phyloP scores from a whole-genome alignment of 2,329 filamentous ascomycete species.

The Phyllosticta citrichinensis region DNA sequence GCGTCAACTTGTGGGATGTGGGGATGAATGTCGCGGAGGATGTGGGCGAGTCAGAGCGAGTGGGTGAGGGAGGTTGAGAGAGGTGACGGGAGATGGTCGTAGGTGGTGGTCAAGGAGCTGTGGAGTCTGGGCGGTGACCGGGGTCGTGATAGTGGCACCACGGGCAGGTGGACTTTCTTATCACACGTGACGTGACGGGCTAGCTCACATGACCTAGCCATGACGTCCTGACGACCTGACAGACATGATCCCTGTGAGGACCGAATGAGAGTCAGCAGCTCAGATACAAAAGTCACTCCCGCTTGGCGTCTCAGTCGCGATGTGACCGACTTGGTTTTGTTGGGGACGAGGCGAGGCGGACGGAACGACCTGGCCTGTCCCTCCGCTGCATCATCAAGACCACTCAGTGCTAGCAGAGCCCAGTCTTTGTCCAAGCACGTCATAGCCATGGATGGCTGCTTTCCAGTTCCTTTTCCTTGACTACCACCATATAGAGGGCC shows the following conservation, averaged over 20 bases:
- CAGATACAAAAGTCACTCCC: neutral
- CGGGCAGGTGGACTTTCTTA: no score
- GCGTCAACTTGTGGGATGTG: neutral
- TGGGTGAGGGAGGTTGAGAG: slow-evolving; percentile 7
- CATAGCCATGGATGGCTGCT: neutral
- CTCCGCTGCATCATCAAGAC: neutral
- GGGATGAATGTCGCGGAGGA: neutral
- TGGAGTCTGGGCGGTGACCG: neutral
- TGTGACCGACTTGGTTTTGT: neutral
- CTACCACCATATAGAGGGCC: neutral
- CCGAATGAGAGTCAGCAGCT: slow-evolving; percentile 1
- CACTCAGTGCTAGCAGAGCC: neutral
- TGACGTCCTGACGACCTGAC: neutral
- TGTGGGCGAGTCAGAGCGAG: neutral
- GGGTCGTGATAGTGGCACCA: neutral
- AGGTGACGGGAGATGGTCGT: slow-evolving; percentile 1
- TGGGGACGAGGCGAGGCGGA: neutral
- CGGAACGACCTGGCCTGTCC: neutral
- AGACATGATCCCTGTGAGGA: neutral
- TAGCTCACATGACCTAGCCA: neutral
- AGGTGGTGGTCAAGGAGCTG: neutral
- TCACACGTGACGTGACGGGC: neutral
- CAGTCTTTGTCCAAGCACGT: neutral
- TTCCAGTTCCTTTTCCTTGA: neutral
- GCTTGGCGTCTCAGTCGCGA: neutral